Evolutionary conservation across 306 rosid genomes (phyloP).

Genomic region (Gillenia trifoliata): DNA sequence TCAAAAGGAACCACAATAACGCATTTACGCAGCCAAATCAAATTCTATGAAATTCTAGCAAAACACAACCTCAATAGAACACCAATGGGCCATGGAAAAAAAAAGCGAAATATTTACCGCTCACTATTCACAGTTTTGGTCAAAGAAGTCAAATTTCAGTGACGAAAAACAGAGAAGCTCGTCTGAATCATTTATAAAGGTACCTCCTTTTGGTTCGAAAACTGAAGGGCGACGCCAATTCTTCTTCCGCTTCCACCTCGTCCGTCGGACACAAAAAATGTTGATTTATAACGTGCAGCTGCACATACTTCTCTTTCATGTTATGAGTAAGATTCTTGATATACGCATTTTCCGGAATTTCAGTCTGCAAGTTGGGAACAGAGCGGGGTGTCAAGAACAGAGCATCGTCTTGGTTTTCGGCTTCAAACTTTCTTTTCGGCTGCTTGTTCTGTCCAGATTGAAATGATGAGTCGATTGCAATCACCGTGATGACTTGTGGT

Average conservation of each 20-base stretch:
- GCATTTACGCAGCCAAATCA: neutral
- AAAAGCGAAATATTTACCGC: no score
- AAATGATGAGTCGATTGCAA: neutral
- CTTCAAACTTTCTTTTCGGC: neutral
- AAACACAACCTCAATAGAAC: neutral
- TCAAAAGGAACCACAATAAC: neutral
- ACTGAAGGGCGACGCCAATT: neutral
- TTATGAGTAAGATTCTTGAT: neutral
- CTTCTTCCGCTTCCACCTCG: neutral
- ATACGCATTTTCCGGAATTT: neutral
- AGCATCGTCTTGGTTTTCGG: neutral
- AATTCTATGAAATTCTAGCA: neutral
- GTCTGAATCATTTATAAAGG: neutral
- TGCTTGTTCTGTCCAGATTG: neutral
- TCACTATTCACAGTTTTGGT: no score
- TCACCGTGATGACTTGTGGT: neutral
- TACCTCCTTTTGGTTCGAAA: constrained; percentile 4
- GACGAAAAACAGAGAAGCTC: neutral
- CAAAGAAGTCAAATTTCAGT: no score
- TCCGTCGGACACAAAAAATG: neutral
- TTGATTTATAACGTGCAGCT: neutral
- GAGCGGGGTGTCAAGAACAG: neutral
- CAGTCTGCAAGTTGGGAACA: neutral
- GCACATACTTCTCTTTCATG: neutral
- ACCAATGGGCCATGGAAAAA: neutral